Evolutionary conservation across 345 rosid genomes (phyloP).

Genomic region (Ricinus communis): DNA sequence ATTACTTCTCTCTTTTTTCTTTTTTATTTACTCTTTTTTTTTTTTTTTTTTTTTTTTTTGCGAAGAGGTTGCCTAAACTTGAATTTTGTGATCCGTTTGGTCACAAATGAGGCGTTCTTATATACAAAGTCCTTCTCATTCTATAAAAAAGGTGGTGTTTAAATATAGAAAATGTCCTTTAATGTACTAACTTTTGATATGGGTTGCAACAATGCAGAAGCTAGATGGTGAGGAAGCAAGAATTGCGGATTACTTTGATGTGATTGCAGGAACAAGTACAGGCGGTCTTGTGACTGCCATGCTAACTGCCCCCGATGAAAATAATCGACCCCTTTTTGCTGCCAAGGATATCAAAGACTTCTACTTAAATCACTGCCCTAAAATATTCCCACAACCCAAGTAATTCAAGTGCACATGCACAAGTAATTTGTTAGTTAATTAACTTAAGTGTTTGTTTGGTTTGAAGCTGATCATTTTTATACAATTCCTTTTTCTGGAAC

Average conservation of each 20-base stretch:
- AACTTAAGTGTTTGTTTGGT: no score
- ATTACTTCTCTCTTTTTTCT: no score
- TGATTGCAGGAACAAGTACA: constrained; percentile 15
- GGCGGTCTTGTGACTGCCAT: constrained; percentile 22
- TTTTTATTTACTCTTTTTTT: background rate
- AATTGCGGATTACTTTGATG: constrained; percentile 17
- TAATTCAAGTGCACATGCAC: no score
- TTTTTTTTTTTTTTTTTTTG: background rate
- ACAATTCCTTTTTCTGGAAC: background rate
- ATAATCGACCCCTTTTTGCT: constrained; percentile 13
- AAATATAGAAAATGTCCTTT: no score
- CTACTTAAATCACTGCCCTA: constrained; percentile 49
- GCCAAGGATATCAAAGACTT: constrained; percentile 30
- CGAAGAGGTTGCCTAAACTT: no score
- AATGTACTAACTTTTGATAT: background rate
- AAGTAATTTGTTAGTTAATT: no score
- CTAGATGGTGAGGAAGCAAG: constrained; percentile 18
- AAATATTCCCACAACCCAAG: constrained; percentile 53
- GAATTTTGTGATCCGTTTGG: no score
- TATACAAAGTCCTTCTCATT: no score
- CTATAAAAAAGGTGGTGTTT: no score
- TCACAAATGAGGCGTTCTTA: no score
- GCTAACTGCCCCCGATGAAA: constrained; percentile 14
- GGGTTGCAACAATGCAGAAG: background rate
- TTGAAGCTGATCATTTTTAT: no score